Evolutionary conservation across 2,329 filamentous ascomycete species (phyloP).

Genomic region (Fusarium metavorans): DNA sequence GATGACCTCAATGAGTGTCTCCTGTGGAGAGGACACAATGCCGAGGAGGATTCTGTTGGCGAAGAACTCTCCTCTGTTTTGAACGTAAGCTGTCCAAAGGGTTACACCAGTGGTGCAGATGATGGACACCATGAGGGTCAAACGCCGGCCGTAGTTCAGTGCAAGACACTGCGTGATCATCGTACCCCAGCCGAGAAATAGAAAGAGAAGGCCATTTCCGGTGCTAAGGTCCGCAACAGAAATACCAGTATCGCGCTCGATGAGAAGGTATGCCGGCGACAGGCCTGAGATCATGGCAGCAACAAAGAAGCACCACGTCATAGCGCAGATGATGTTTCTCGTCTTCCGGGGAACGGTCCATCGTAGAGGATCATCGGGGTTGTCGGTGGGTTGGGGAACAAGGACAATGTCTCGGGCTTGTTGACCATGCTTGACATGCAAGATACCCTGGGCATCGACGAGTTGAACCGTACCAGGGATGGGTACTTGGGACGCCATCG

Average conservation of each 20-base stretch:
- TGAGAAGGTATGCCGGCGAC: conserved; percentile 41
- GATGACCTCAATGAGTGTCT: conserved; percentile 41
- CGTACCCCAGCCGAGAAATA: conserved; percentile 41
- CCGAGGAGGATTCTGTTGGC: conserved; percentile 41
- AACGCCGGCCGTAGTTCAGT: conserved; percentile 32
- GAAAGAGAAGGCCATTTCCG: conserved; percentile 37
- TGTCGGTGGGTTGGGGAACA: conserved; percentile 39
- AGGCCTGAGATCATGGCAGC: conserved; percentile 41
- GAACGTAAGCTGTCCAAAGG: conserved; percentile 39
- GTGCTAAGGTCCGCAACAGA: conserved; percentile 42
- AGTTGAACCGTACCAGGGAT: conserved; percentile 40
- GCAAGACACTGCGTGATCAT: conserved; percentile 38
- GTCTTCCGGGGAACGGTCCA: conserved; percentile 37
- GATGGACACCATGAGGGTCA: conserved; percentile 30
- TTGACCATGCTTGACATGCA: conserved; percentile 36
- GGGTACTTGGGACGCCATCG: conserved; percentile 11
- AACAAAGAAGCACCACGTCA: conserved; percentile 43
- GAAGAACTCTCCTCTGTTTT: conserved; percentile 39
- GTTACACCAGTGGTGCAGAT: conserved; percentile 29
- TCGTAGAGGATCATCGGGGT: conserved; percentile 41
- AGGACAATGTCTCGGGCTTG: conserved; percentile 36
- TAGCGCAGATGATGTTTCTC: conserved; percentile 37
- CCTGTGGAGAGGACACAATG: conserved; percentile 37
- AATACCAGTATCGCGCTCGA: conserved; percentile 41
- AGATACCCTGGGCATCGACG: conserved; percentile 29